phyloP scores from a whole-genome alignment of 768 basidiomycete species.

The Ramaria sp. region DNA sequence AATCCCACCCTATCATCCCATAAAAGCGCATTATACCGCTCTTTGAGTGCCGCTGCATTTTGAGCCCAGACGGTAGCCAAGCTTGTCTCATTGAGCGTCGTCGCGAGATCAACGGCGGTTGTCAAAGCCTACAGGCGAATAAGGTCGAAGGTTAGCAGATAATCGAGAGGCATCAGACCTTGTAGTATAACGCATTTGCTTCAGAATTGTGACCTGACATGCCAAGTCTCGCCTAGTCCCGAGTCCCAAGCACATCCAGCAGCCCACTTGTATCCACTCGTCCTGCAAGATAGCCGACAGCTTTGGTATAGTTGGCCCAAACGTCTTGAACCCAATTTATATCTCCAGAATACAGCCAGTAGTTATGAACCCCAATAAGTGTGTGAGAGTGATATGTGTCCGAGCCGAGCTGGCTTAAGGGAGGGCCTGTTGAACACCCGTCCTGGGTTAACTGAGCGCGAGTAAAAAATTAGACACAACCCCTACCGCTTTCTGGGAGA shows the following conservation, averaged over 20 bases:
- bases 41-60: conserved; percentile 41
- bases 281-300: conserved; percentile 40
- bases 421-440: background rate
- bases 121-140: conserved; percentile 30
- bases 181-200: conserved; percentile 44
- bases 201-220: conserved; percentile 47
- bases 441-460: background rate
- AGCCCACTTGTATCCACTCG: conserved; percentile 19
- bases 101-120: conserved; percentile 36
- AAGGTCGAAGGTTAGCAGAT: background rate
- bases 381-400: conserved; percentile 56
- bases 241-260: conserved; percentile 15
- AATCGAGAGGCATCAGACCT: conserved; percentile 19
- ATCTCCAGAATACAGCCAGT: conserved; percentile 46
- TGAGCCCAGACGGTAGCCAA: conserved; percentile 28
- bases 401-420: conserved; percentile 8
- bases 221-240: conserved; percentile 49
- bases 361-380: conserved; percentile 48
- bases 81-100: conserved; percentile 21
- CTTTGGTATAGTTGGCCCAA: conserved; percentile 44
- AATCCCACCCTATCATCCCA: conserved; percentile 38
- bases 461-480: no score
- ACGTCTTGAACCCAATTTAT: conserved; percentile 35
- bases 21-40: conserved; percentile 38
- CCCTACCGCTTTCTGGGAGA: conserved; percentile 22